These are phyloP conservation scores for Saururus chinensis DNA, from an alignment of 164 flowering plant species.

Conservation along the genomic window DNA sequence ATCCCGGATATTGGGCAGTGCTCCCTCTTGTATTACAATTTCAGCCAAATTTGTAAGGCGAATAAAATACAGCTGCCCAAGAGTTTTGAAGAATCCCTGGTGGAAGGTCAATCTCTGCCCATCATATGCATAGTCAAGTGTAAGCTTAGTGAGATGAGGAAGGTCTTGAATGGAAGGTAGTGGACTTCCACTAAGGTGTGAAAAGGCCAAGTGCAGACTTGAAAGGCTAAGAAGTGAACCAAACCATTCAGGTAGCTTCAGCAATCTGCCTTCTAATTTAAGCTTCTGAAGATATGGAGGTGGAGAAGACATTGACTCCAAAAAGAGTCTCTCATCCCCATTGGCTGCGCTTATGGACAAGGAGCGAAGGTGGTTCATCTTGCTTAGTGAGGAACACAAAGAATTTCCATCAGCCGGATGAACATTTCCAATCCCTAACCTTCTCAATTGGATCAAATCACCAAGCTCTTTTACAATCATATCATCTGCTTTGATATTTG, in stretches of 20 bases:
- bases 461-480: background rate
- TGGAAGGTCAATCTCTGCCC: constrained; percentile 17
- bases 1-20: background rate
- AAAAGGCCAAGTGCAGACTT: background rate
- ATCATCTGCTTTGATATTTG: background rate
- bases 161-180: background rate
- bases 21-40: background rate
- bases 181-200: background rate
- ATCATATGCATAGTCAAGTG: constrained; percentile 18
- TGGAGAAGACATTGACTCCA: background rate
- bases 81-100: constrained; percentile 19
- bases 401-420: constrained; percentile 2
- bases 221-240: background rate
- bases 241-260: constrained; percentile 6
- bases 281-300: constrained; percentile 5
- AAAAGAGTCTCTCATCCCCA: constrained; percentile 1
- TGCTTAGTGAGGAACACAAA: background rate
- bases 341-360: background rate
- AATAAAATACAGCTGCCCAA: constrained; percentile 15
- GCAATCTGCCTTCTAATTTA: background rate
- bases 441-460: constrained; percentile 6
- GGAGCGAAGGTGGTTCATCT: no score
- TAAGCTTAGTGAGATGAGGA: constrained; percentile 16
- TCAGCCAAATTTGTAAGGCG: constrained; percentile 10
- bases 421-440: background rate